Evolutionary conservation across 2,329 filamentous ascomycete genomes (phyloP).

Genomic region (Talaromyces pinophilus): DNA sequence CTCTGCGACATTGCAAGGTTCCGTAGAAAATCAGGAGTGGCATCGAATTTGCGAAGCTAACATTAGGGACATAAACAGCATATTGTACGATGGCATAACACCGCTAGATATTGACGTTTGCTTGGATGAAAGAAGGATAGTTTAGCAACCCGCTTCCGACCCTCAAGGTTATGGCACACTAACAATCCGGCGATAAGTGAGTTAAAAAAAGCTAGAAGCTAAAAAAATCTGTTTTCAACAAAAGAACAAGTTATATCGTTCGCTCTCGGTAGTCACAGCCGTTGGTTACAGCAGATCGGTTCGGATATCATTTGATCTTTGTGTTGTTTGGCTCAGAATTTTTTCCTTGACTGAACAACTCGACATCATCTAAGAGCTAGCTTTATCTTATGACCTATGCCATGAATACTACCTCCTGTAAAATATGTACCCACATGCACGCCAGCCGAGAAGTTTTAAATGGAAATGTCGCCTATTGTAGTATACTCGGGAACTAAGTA

Average conservation of each 20-base stretch:
- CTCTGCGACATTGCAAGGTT: not conserved
- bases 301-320: not conserved
- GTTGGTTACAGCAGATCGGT: not conserved
- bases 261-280: not conserved
- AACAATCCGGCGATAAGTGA: not conserved
- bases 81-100: not conserved
- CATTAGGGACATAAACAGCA: not conserved
- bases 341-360: not conserved
- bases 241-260: not conserved
- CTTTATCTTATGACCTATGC: not conserved
- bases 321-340: not conserved
- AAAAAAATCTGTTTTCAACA: no score
- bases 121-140: not conserved
- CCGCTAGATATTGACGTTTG: not conserved
- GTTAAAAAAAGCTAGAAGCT: not conserved
- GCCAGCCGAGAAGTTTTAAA: not conserved
- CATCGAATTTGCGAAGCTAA: not conserved
- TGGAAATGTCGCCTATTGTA: not conserved
- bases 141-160: not conserved
- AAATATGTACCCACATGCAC: not conserved
- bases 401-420: not conserved
- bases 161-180: not conserved
- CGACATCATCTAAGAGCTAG: not conserved
- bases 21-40: not conserved
- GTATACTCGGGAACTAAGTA: not conserved